Evolutionary conservation across 164 flowering plant genomes (phyloP), one percentile per base, ranked within the genome.

Genomic region (Magnolia sinica): DNA sequence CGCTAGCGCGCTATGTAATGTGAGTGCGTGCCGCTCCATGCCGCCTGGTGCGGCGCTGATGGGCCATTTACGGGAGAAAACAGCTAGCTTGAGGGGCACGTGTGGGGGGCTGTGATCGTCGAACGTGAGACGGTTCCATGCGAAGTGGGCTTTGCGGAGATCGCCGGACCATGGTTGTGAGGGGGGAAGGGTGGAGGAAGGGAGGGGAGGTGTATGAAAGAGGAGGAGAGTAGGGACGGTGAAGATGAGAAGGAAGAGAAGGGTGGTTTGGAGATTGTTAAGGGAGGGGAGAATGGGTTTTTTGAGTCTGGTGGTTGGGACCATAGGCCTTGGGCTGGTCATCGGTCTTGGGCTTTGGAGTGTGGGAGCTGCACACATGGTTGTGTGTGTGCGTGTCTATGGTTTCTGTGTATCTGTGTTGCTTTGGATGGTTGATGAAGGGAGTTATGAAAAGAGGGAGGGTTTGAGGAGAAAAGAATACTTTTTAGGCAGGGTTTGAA

Each of bases 21-120:
- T 91, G 69, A 84, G 77, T 0, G 98, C 98, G 61, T 95, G 98
- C 24, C 98, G 94, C 76, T 95, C 98, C 98, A 95, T 95, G 77
- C 97, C 97, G 0, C 98, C 97, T 0, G 98, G 97, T 72, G 81
- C 61, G 8, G 92, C 59, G 0, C 87, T 83, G 3, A 82, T 52
- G 0, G 97, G 98, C 98, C 98, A 95, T 81, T 93, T 93, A 23
- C 98, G 75, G 0, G 98, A 88, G 83, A 95, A 95, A 11, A 93
- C 97, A 0, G 98, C 98, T 0, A 95, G 86, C 37, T 85, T 91
- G 37, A 95, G 92, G 13, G 76, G 4, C 1, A 49, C 5, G 0
- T 82, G 85, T 0, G 88, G 87, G 1, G 86, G 83, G 0, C 14
- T 61, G 8, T 70, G 19, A 19, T 79, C 83, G 24, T 22, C 1